Evolutionary conservation across 306 rosid species (phyloP), one percentile per base, ranked within the genome.

Genomic region (Castanea mollissima): DNA sequence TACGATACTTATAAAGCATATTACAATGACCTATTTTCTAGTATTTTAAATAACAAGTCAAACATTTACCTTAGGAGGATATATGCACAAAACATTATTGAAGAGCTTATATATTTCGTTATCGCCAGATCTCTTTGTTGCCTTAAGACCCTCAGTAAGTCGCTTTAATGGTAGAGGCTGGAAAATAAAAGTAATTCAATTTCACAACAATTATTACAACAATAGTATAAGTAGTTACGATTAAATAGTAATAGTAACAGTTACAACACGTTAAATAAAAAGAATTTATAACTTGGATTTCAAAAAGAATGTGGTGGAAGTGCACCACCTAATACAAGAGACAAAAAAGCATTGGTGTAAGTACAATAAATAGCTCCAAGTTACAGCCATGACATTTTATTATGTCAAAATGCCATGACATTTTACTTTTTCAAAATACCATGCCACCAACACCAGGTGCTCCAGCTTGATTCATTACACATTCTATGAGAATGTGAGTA

Each of bases 81-180:
- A 65, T 55, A 95, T 18, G 79, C 82, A 84, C 84, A 95, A 74
- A 75, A 89, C 91, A 88, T 95, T 95, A 21, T 91, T 84, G 82
- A 95, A 95, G 73, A 95, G 93, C 89, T 91, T 93, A 78, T 74
- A 85, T 79, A 95, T 89, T 82, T 91, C 92, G 49, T 77, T 83
- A 56, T 91, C 92, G 55, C 90, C 97, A 4, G 92, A 82, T 82
- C 90, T 89, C 87, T 90, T 93, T 20, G 88, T 84, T 44, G 80
- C 93, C 82, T 92, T 90, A 23, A 92, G 87, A 78, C 96, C 97
- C 79, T 89, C 94, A 4, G 96, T 86, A 83, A 91, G 91, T 69
- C 89, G 88, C 86, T 91, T 93, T 81, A 95, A 83, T 71, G 98
- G 88, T 73, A 93, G 85, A 75, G 99, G 99, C 99, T 95, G 90